Conservation (phyloP, 306 rosid genomes). For the Acacia acuminata region DNA sequence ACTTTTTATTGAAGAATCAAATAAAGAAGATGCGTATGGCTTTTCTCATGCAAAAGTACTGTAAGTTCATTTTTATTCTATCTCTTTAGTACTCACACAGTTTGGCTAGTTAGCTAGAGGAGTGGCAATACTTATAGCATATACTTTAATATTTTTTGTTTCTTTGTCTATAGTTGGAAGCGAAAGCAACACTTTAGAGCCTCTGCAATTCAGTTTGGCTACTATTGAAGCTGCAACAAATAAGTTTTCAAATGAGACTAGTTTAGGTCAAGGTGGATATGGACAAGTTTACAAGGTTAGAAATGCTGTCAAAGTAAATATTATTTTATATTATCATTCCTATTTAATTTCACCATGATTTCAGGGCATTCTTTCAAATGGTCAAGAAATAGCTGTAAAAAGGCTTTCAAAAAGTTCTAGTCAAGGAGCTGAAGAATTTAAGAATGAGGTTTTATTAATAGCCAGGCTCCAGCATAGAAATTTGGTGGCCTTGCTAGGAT, state of each 20-base stretch:
- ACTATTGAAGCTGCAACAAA: slow-evolving; percentile 35
- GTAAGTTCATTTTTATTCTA: neutral
- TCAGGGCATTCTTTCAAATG: slow-evolving; percentile 39
- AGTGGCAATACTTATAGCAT: neutral
- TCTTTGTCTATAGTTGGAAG: neutral
- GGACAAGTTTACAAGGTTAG: slow-evolving; percentile 42
- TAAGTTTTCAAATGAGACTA: slow-evolving; percentile 25
- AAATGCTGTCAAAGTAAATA: neutral
- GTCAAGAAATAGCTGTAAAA: slow-evolving; percentile 35
- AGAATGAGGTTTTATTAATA: neutral
- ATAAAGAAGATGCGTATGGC: neutral
- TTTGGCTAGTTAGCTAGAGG: neutral
- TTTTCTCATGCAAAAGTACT: neutral
- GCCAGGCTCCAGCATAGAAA: neutral
- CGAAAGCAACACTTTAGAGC: slow-evolving; percentile 18
- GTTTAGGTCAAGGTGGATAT: slow-evolving; percentile 45
- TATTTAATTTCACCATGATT: neutral
- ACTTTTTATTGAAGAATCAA: neutral
- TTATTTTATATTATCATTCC: neutral
- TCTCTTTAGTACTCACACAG: neutral
- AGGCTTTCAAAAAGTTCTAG: neutral
- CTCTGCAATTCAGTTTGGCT: slow-evolving; percentile 24
- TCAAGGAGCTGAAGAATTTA: neutral
- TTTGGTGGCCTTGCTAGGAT: neutral
- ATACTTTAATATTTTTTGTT: neutral